These are phyloP conservation scores for Celoporthe dispersa DNA, from an alignment of 2,329 filamentous ascomycete species.

Conservation along the genomic window DNA sequence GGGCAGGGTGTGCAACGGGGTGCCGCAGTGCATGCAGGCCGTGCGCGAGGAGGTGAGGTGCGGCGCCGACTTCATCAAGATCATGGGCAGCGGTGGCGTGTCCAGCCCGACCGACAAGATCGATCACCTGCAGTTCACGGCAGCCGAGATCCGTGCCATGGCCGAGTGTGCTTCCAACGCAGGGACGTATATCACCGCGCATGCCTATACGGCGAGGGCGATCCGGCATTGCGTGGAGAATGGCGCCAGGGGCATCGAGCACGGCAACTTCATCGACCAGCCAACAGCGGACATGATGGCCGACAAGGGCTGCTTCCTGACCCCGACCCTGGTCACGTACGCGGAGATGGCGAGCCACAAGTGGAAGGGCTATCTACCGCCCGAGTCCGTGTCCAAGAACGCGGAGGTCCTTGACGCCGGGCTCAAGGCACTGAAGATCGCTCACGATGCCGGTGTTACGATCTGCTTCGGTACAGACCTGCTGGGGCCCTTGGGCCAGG, in stretches of 20 bases:
- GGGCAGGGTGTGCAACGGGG: slow-evolving; percentile 51
- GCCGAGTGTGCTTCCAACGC: slow-evolving; percentile 49
- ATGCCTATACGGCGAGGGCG: slow-evolving; percentile 55
- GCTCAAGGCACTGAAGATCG: slow-evolving; percentile 49
- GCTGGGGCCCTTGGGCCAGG: slow-evolving; percentile 51
- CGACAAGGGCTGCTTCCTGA: slow-evolving; percentile 51
- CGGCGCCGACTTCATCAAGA: slow-evolving; percentile 61
- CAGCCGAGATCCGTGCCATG: slow-evolving; percentile 56
- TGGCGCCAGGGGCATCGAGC: slow-evolving; percentile 54
- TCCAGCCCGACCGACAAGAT: slow-evolving; percentile 55
- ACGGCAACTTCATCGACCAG: slow-evolving; percentile 45
- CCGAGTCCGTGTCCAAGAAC: slow-evolving; percentile 51
- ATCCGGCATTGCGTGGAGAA: slow-evolving; percentile 56
- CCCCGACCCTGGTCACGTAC: slow-evolving; percentile 57
- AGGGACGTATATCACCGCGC: slow-evolving; percentile 56
- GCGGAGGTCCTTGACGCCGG: slow-evolving; percentile 50
- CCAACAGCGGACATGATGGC: slow-evolving; percentile 52
- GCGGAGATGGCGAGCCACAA: slow-evolving; percentile 48
- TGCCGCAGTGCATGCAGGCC: slow-evolving; percentile 53
- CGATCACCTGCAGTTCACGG: slow-evolving; percentile 56
- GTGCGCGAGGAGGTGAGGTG: slow-evolving; percentile 54
- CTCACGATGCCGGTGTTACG: slow-evolving; percentile 53
- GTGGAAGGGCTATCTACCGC: slow-evolving; percentile 46
- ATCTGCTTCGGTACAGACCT: slow-evolving; percentile 61
- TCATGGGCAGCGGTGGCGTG: slow-evolving; percentile 60